Percentiles rank a stretch among this genome's conserved stretches.
phyloP scores from a whole-genome alignment of 169 alveolate species.

The Eimeria praecox region DNA sequence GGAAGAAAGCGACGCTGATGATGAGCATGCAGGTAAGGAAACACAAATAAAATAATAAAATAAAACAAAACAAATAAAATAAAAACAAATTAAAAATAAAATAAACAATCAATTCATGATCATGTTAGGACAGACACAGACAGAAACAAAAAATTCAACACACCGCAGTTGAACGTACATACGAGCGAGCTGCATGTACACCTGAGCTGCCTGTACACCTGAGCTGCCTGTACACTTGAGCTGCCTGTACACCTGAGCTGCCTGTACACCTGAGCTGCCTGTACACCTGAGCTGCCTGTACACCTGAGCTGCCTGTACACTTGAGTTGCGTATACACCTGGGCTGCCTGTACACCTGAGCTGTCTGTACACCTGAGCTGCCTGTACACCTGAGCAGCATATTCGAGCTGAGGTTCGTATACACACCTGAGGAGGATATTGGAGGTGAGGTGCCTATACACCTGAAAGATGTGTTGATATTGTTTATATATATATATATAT shows the following conservation, averaged over 20 bases:
- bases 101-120: background rate
- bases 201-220: background rate
- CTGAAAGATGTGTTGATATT: background rate
- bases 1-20: constrained; percentile 86
- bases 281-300: background rate
- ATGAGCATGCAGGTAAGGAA: constrained; percentile 87
- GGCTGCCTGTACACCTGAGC: background rate
- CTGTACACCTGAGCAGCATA: background rate
- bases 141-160: background rate
- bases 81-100: background rate
- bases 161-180: background rate
- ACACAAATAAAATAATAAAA: background rate
- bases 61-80: background rate
- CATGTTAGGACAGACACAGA: background rate
- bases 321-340: background rate
- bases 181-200: background rate
- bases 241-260: background rate
- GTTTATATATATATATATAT: background rate
- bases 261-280: background rate
- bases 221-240: background rate
- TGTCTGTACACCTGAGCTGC: background rate
- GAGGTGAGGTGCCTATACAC: too few species aligned
- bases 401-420: too few species aligned
- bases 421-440: background rate
- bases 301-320: background rate